These are phyloP conservation scores for Chrysopogon serrulatus DNA, from an alignment of 176 grass and related monocot species.

Conservation along the genomic window DNA sequence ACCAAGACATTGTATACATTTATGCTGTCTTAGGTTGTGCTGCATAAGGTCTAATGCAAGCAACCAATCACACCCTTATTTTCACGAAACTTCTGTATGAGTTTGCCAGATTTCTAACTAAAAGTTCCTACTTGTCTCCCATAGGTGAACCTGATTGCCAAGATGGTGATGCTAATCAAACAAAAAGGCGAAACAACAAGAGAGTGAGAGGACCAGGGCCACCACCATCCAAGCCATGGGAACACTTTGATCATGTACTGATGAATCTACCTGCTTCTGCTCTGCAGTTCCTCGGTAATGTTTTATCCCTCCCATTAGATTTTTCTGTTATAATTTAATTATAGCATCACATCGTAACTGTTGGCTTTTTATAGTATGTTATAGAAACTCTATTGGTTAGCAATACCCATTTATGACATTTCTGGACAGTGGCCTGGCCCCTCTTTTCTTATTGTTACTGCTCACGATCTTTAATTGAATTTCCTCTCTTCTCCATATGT, in stretches of 20 bases:
- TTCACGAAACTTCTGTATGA: slow-evolving; percentile 2
- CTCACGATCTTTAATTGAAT: background rate
- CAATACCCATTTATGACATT: background rate
- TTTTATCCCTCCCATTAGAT: background rate
- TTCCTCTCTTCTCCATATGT: background rate
- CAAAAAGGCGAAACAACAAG: slow-evolving; percentile 62
- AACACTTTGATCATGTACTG: slow-evolving; percentile 82
- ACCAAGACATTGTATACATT: background rate
- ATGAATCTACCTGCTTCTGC: slow-evolving; percentile 99
- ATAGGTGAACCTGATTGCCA: slow-evolving; percentile 41
- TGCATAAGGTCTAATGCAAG: background rate
- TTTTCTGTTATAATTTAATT: background rate
- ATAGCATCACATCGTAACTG: background rate
- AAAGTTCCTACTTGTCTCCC: slow-evolving; percentile 1
- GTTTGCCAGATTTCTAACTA: background rate
- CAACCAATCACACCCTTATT: background rate
- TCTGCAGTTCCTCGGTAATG: slow-evolving; percentile 78
- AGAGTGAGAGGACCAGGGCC: slow-evolving; percentile 55
- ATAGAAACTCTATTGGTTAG: background rate
- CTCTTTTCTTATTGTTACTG: background rate
- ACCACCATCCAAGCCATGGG: slow-evolving; percentile 49
- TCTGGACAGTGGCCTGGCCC: background rate
- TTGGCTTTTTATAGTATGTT: background rate
- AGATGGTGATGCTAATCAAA: slow-evolving; percentile 34
- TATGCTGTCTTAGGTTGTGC: background rate